phyloP scores from a whole-genome alignment of 1,139 yeast genomes.

The Kodamaea suecica region DNA sequence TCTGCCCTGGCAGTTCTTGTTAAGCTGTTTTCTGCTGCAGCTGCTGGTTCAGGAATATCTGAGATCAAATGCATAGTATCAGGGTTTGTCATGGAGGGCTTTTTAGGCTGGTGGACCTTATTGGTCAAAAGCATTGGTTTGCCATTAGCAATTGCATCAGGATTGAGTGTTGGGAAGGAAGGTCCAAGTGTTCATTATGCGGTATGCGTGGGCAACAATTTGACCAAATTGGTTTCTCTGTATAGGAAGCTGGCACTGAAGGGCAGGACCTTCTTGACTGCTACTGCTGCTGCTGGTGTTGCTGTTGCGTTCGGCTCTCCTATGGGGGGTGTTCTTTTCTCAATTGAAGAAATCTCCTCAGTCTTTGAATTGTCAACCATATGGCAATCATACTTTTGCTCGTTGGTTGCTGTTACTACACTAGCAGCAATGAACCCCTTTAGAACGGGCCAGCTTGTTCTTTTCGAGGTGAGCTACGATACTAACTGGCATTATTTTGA shows the following conservation, averaged over 20 bases:
- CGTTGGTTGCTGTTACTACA: conserved; percentile 81
- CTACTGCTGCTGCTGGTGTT: conserved; percentile 67
- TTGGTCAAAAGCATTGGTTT: conserved; percentile 73
- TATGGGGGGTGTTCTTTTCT: conserved; percentile 67
- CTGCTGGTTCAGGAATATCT: conserved; percentile 96
- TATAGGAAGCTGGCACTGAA: conserved; percentile 48
- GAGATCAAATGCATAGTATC: conserved; percentile 94
- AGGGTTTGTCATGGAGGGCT: conserved; percentile 81
- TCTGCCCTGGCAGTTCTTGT: conserved; percentile 67
- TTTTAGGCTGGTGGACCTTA: conserved; percentile 71
- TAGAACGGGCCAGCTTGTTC: conserved; percentile 88
- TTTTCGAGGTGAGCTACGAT: conserved; percentile 85
- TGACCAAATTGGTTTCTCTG: conserved; percentile 51
- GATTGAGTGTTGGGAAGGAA: conserved; percentile 78
- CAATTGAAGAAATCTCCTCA: conserved; percentile 73
- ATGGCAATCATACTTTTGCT: conserved; percentile 91
- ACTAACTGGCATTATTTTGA: conserved; percentile 86
- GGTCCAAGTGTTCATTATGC: conserved; percentile 89
- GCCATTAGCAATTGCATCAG: conserved; percentile 84
- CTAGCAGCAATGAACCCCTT: conserved; percentile 80
- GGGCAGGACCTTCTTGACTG: conserved; percentile 55
- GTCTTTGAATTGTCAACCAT: conserved; percentile 73
- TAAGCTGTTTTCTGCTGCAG: conserved; percentile 72
- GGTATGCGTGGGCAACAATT: conserved; percentile 70
- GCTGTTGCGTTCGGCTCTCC: conserved; percentile 76